Evolutionary conservation across 139 green algal species (phyloP).

Genomic region (Coccomyxa sp.): DNA sequence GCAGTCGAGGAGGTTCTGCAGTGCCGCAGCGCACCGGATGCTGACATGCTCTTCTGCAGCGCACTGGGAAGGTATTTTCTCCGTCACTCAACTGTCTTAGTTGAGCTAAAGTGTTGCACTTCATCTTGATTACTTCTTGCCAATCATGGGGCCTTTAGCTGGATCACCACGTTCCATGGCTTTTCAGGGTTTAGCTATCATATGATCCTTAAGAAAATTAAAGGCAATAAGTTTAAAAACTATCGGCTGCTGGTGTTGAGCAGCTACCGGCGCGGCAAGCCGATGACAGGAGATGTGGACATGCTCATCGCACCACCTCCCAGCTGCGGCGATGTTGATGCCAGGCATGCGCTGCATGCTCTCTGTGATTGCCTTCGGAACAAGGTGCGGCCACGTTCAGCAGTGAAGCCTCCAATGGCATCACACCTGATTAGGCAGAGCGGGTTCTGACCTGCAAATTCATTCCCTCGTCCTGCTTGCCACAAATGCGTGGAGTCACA

Average conservation of each 20-base stretch:
- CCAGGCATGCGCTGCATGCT: background rate
- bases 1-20: slow-evolving; percentile 14
- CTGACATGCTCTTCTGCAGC: background rate
- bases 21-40: background rate
- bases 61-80: background rate
- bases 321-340: background rate
- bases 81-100: background rate
- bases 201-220: too few species aligned
- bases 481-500: too few species aligned
- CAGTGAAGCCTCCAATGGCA: too few species aligned
- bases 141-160: background rate
- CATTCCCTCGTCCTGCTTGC: too few species aligned
- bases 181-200: background rate
- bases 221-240: too few species aligned
- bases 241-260: background rate
- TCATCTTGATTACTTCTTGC: background rate
- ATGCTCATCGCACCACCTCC: background rate
- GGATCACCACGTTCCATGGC: background rate
- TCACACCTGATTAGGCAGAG: too few species aligned
- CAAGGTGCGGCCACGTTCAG: background rate
- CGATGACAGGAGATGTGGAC: background rate
- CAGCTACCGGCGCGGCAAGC: background rate
- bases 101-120: background rate
- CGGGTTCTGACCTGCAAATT: too few species aligned
- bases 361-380: background rate